These are phyloP conservation scores for Sequoia sempervirens DNA, from an alignment of 75 land plant genomes.

Conservation along the genomic window DNA sequence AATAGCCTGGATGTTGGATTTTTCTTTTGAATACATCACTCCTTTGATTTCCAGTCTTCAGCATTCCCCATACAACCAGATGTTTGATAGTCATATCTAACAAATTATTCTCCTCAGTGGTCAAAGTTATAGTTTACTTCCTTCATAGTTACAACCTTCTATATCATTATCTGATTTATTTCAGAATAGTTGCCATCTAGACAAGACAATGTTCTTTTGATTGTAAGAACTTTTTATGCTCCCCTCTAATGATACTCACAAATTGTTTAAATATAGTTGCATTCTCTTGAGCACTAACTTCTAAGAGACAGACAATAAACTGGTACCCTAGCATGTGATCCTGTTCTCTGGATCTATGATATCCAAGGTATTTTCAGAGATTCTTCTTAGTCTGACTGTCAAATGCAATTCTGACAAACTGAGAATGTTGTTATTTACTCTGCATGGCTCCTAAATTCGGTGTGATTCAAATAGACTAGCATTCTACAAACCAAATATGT, in stretches of 20 bases:
- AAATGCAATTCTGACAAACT: not conserved
- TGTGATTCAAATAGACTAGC: not conserved
- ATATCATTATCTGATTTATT: not conserved
- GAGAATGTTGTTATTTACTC: not conserved
- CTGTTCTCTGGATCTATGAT: not conserved
- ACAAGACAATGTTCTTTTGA: not conserved
- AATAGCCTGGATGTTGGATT: not conserved
- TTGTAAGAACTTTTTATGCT: not conserved
- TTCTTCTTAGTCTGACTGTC: not conserved
- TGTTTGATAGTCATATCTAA: not conserved
- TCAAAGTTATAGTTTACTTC: not conserved
- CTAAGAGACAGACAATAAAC: not conserved
- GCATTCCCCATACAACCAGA: not conserved
- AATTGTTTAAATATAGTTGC: not conserved
- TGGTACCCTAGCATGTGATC: not conserved
- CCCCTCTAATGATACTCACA: not conserved
- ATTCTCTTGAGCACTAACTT: not conserved
- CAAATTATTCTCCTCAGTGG: not conserved
- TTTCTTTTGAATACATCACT: not conserved
- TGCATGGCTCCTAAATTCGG: not conserved
- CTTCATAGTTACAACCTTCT: not conserved
- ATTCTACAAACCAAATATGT: not conserved
- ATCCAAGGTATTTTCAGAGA: not conserved
- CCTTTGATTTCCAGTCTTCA: not conserved
- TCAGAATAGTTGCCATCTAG: not conserved